Percentiles rank a stretch among this genome's conserved stretches.
Conservation (phyloP, 2,329 filamentous ascomycete genomes). For the Talaromyces islandicus region DNA sequence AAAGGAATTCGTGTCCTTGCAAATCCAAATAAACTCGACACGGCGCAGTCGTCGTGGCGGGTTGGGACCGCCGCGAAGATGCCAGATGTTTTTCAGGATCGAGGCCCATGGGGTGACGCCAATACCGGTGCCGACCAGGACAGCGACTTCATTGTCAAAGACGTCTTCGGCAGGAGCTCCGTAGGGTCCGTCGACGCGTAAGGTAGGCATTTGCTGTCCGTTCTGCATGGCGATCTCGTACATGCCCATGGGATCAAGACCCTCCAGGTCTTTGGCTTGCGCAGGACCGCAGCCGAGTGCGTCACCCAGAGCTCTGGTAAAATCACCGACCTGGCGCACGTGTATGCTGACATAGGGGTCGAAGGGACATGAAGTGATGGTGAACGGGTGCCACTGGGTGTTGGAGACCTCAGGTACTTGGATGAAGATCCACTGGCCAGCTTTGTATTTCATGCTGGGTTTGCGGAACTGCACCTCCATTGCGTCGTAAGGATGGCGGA, state of each 20-base stretch:
- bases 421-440: slow-evolving; percentile 95
- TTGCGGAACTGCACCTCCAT: slow-evolving; percentile 97
- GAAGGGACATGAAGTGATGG: slow-evolving; percentile 95
- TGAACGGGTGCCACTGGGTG: slow-evolving; percentile 97
- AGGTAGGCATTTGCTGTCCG: slow-evolving; percentile 81
- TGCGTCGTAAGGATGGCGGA: slow-evolving; percentile 92
- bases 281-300: slow-evolving; percentile 85
- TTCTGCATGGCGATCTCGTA: slow-evolving; percentile 95
- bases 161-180: slow-evolving; percentile 96
- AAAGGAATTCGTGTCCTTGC: slow-evolving; percentile 90
- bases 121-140: slow-evolving; percentile 77
- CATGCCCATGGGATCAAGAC: slow-evolving; percentile 88
- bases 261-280: slow-evolving; percentile 84
- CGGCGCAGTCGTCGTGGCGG: slow-evolving; percentile 81
- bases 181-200: slow-evolving; percentile 92
- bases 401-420: slow-evolving; percentile 83
- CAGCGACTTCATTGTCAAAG: slow-evolving; percentile 80
- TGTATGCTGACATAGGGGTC: slow-evolving; percentile 94
- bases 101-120: slow-evolving; percentile 83
- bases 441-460: slow-evolving; percentile 95
- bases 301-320: slow-evolving; percentile 87
- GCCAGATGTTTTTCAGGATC: slow-evolving; percentile 97
- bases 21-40: slow-evolving; percentile 99
- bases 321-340: slow-evolving; percentile 94
- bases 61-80: slow-evolving; percentile 83